These are phyloP conservation scores for Cercospora zeae-maydis DNA, from an alignment of 2,329 filamentous ascomycete species.

Conservation along the genomic window DNA sequence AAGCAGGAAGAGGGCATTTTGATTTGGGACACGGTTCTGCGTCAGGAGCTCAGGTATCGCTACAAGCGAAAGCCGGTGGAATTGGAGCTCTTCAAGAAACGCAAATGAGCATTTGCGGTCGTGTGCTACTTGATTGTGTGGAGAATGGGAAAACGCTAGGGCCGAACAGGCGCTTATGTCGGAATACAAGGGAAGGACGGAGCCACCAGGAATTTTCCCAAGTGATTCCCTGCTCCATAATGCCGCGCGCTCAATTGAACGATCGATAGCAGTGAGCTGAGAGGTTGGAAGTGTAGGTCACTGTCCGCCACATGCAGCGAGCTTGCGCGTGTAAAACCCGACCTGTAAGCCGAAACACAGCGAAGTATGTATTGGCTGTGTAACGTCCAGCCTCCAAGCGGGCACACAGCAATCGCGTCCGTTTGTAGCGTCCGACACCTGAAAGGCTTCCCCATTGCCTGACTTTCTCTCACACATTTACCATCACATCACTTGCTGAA, in stretches of 20 bases:
- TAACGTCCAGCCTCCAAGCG: no score
- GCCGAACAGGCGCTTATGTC: neutral
- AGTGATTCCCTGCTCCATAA: neutral
- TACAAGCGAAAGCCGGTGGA: neutral
- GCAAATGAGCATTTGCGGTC: neutral
- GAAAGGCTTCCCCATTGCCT: no score
- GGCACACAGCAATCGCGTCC: no score
- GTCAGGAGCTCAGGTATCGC: neutral
- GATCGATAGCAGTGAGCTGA: neutral
- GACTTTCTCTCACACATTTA: no score
- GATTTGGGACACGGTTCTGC: slow-evolving; percentile 1
- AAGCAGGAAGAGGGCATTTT: neutral
- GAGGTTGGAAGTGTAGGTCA: neutral
- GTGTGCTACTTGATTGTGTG: neutral
- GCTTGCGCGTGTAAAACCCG: neutral
- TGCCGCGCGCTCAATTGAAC: neutral
- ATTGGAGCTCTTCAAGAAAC: neutral
- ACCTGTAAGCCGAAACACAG: neutral
- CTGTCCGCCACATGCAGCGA: neutral
- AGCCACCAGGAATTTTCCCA: neutral
- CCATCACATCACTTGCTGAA: no score
- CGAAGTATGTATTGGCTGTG: no score
- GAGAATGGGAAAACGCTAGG: neutral
- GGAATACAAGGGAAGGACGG: neutral
- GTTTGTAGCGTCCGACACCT: no score